These are phyloP conservation scores for Saccharum hybrid DNA, from an alignment of 202 grass and related monocot species.

Conservation along the genomic window DNA sequence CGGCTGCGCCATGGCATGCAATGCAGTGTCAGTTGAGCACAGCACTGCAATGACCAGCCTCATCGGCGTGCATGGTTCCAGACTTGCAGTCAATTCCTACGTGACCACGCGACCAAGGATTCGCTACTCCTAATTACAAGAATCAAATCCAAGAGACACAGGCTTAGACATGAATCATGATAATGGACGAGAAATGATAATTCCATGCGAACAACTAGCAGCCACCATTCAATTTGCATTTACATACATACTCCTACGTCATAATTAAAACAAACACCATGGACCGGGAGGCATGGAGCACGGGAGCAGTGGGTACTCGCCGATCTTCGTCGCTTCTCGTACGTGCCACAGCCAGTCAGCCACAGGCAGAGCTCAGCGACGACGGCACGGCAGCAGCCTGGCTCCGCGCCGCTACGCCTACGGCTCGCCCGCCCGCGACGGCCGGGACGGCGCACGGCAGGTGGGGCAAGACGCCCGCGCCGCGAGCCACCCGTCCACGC, in stretches of 20 bases:
- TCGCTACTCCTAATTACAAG: not conserved
- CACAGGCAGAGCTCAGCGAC: not conserved
- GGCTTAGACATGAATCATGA: not conserved
- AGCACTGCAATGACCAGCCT: not conserved
- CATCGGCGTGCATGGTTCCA: not conserved
- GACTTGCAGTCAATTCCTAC: not conserved
- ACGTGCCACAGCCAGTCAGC: not conserved
- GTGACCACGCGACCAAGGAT: not conserved
- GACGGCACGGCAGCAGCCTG: not conserved
- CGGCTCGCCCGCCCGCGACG: constrained; percentile 45
- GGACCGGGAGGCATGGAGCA: not conserved
- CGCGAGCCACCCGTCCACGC: constrained; percentile 83
- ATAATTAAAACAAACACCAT: constrained; percentile 1
- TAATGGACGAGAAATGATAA: not conserved
- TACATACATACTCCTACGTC: not conserved
- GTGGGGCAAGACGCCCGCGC: constrained; percentile 77
- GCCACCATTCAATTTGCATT: not conserved
- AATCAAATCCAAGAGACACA: not conserved
- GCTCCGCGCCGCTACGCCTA: constrained; percentile 47
- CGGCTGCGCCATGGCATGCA: not conserved
- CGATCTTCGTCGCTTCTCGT: constrained; percentile 3
- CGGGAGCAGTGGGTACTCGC: constrained; percentile 13
- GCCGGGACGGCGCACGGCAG: constrained; percentile 63
- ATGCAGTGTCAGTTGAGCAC: not conserved
- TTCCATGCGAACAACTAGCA: not conserved